Conservation (phyloP, 371 early-diverging fungal genomes). For the Apophysomyces trapeziformis region DNA sequence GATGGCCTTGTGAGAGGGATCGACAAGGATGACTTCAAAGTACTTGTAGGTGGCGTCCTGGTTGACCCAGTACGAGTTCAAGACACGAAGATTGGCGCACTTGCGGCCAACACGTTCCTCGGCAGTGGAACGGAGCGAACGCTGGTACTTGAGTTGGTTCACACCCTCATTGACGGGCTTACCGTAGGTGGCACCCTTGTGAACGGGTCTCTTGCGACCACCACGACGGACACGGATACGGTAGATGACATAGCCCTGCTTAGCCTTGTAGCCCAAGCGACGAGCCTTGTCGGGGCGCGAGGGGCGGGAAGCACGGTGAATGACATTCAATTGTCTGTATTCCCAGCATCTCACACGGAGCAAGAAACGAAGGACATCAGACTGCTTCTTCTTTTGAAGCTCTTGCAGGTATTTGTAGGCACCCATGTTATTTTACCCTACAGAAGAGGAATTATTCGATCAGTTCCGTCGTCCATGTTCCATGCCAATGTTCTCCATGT, state of each 20-base stretch:
- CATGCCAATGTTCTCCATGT: neutral
- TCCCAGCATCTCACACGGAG: slow-evolving; percentile 99
- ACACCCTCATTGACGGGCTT: slow-evolving; percentile 99
- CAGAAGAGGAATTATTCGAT: neutral
- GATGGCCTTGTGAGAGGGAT: slow-evolving; percentile 96
- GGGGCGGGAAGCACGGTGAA: slow-evolving; percentile 98
- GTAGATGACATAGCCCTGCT: slow-evolving; percentile 98
- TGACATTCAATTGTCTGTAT: slow-evolving; percentile 96
- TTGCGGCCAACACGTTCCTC: slow-evolving; percentile 98
- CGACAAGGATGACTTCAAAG: slow-evolving; percentile 99
- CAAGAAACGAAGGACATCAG: slow-evolving; percentile 98
- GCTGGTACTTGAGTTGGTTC: slow-evolving; percentile 96
- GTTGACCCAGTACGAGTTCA: slow-evolving; percentile 99
- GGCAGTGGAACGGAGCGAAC: slow-evolving; percentile 91
- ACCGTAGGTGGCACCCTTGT: slow-evolving; percentile 98
- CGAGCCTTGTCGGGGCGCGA: slow-evolving; percentile 99
- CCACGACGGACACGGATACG: slow-evolving; percentile 99
- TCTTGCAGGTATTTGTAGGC: slow-evolving; percentile 98
- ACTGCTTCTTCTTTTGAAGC: slow-evolving; percentile 98
- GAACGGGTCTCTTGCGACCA: slow-evolving; percentile 93
- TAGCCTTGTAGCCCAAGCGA: slow-evolving; percentile 99
- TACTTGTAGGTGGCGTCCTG: slow-evolving; percentile 98
- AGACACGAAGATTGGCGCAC: slow-evolving; percentile 94
- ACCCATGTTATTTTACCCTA: slow-evolving; percentile 6
- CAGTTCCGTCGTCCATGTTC: neutral